Evolutionary conservation across 108 stramenopile species (phyloP).

Genomic region (Pseudonitzschia multiseries): DNA sequence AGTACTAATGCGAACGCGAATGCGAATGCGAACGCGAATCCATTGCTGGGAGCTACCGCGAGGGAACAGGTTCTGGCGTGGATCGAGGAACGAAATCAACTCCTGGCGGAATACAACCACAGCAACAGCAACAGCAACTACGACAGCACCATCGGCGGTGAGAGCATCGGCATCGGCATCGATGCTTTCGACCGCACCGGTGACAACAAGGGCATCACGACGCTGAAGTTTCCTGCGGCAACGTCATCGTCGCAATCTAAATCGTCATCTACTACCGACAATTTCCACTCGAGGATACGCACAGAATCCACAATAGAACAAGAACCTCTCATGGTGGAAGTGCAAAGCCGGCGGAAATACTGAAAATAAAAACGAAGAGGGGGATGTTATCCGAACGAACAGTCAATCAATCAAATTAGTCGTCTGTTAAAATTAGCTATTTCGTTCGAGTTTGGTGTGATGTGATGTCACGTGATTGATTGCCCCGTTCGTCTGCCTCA

Average conservation of each 20-base stretch:
- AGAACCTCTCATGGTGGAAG: conserved; percentile 4
- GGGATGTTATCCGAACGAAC: background rate
- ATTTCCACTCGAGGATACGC: background rate
- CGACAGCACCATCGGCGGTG: background rate
- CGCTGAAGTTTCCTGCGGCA: background rate
- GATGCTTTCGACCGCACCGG: background rate
- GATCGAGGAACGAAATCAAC: conserved; percentile 1
- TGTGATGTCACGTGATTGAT: too few species aligned
- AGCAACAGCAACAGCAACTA: background rate
- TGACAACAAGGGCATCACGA: background rate
- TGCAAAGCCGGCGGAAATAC: conserved; percentile 8
- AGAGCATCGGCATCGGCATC: background rate
- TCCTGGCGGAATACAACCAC: background rate
- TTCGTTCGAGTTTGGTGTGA: too few species aligned
- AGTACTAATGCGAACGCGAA: too few species aligned
- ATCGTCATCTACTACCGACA: background rate
- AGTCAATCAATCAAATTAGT: too few species aligned
- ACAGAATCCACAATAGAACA: background rate
- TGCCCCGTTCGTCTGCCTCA: too few species aligned
- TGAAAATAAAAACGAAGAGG: background rate
- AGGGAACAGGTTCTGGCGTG: conserved; percentile 5
- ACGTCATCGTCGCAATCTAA: too few species aligned
- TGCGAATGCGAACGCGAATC: too few species aligned
- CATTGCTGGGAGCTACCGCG: background rate
- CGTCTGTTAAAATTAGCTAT: too few species aligned